These are phyloP conservation scores for Volvariella surrecta DNA, from an alignment of 1,284 basidiomycete species.

Conservation along the genomic window DNA sequence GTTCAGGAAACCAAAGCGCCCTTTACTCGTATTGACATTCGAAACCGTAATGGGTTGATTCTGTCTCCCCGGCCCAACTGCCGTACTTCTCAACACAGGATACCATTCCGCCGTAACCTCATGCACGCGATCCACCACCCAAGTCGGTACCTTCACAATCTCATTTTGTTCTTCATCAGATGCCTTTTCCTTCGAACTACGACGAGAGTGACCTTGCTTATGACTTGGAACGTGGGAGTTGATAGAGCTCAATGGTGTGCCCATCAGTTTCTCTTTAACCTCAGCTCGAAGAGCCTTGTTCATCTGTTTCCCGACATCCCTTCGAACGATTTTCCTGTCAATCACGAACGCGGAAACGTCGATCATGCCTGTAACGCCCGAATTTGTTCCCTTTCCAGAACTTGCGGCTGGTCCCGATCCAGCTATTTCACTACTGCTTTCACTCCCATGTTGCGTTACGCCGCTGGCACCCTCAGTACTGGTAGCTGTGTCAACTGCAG, in stretches of 20 bases:
- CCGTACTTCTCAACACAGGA: conserved; percentile 34
- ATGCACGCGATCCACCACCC: conserved; percentile 58
- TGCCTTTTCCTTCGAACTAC: conserved; percentile 2
- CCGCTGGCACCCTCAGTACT: not conserved
- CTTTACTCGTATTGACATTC: no score
- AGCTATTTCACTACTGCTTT: conserved; percentile 12
- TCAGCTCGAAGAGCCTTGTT: conserved; percentile 50
- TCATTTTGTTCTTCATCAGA: not conserved
- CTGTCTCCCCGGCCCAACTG: not conserved
- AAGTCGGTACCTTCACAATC: conserved; percentile 33
- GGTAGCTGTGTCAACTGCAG: not conserved
- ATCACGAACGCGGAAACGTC: conserved; percentile 56
- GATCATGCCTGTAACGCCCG: conserved; percentile 11
- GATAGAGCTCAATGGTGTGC: not conserved
- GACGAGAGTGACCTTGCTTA: no score
- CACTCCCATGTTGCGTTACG: no score
- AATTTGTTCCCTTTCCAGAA: no score
- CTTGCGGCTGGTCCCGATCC: no score
- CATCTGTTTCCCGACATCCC: conserved; percentile 52
- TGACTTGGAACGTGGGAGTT: no score
- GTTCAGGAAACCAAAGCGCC: not conserved
- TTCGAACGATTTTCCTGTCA: conserved; percentile 38
- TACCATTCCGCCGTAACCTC: conserved; percentile 40
- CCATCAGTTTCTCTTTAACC: conserved; percentile 40
- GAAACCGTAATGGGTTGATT: not conserved